Base-by-base conservation (phyloP, 768 basidiomycete species). In the Amanita inopinata region DNA sequence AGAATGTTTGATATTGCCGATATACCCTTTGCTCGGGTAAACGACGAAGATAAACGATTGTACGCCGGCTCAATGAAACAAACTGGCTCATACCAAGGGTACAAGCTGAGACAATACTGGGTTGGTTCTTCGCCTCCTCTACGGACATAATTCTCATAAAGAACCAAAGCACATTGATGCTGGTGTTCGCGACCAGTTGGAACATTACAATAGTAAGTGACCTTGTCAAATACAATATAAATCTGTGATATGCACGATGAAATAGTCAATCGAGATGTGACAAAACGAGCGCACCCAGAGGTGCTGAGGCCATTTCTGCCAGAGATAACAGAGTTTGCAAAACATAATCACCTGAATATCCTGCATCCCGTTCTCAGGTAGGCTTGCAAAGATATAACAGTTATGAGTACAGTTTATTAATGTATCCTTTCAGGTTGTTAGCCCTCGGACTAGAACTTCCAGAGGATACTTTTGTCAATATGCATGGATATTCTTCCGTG, bases 101-200 rank as follows among this genome's bases (percentile, higher is more conserved):
- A 77, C 48, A 78, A 78, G 48, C 63, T 62, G 4, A 65, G 67
- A 7, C 62, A 71, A 43, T 71, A 70, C 38, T 79, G 74, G 74
- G 76, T 75, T 48, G 5, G 60, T 51, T 1, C 9, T 15, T 14
- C 12, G n/a, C 8, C 24, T n/a, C 23, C n/a, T 10, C 12, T 36
- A 11, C n/a, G 7, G 4, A 30, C 14, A 32, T 30, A 11, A 11
- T 10, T 25, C 10, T 18, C 10, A 31, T 22, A 27, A 15, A 20
- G 14, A 3, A 17, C 22, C 11, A n/a, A 40, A 83, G 80, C 73
- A 76, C 37, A 72, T 82, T 33, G 75, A 74, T 30, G 69, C 67
- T 8, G 80, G 80, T 4, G 72, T 83, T 18, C 67, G 58, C 12
- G 81, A 83, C 51, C 76, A 80, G 49, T 50, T 80, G 12, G 80